These are phyloP conservation scores for Euryodendron excelsum DNA, from an alignment of 148 eudicot species.

Conservation along the genomic window DNA sequence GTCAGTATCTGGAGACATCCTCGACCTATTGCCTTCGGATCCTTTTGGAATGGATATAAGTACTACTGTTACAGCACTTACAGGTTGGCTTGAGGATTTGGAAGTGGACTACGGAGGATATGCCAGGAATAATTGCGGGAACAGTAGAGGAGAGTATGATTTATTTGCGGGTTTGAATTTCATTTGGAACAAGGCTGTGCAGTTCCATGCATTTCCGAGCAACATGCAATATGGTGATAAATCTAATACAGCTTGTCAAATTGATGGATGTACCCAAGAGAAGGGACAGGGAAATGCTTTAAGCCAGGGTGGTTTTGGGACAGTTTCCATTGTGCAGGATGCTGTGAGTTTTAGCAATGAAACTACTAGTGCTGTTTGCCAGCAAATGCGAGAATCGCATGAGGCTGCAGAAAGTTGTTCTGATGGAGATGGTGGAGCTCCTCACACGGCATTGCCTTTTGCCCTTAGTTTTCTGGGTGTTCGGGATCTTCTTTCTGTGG, in stretches of 20 bases:
- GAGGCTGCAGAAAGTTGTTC: slow-evolving; percentile 18
- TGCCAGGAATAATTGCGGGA: slow-evolving; percentile 29
- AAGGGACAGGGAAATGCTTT: slow-evolving; percentile 16
- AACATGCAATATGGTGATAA: slow-evolving; percentile 30
- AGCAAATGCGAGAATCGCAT: slow-evolving; percentile 6
- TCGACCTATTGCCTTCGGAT: slow-evolving; percentile 81
- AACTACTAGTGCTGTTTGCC: slow-evolving; percentile 5
- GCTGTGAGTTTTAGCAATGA: background rate
- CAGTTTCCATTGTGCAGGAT: slow-evolving; percentile 17
- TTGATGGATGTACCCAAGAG: slow-evolving; percentile 12
- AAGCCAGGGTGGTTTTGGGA: slow-evolving; percentile 12
- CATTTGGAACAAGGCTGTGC: slow-evolving; percentile 47
- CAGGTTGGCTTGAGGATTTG: slow-evolving; percentile 69
- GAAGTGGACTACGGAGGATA: slow-evolving; percentile 51
- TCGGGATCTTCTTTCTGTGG: slow-evolving; percentile 64
- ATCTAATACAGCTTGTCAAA: slow-evolving; percentile 7
- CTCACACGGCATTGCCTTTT: slow-evolving; percentile 59
- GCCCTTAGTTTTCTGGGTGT: slow-evolving; percentile 66
- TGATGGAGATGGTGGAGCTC: slow-evolving; percentile 35
- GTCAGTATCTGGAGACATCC: slow-evolving; percentile 42
- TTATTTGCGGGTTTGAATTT: slow-evolving; percentile 55
- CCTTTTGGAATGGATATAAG: slow-evolving; percentile 92
- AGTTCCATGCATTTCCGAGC: slow-evolving; percentile 39
- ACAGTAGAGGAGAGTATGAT: slow-evolving; percentile 33
- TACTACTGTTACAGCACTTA: slow-evolving; percentile 72